phyloP scores from a whole-genome alignment of 305 asterid species.

The Solanum hybrid region DNA sequence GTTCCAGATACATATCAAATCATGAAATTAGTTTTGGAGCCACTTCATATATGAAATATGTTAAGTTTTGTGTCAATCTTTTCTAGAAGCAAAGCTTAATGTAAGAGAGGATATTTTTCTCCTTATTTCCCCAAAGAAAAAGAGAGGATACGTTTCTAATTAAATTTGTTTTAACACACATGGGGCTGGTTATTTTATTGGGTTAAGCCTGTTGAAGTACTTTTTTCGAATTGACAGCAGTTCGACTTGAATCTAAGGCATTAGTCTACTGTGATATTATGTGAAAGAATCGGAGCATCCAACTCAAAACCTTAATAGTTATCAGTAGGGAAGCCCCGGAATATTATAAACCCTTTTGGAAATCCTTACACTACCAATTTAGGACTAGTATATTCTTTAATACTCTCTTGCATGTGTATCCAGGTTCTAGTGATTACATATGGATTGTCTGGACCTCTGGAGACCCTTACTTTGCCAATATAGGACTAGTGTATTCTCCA shows the following conservation, averaged over 20 bases:
- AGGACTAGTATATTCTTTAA: neutral
- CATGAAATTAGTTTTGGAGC: neutral
- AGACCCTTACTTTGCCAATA: neutral
- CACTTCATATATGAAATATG: neutral
- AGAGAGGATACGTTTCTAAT: neutral
- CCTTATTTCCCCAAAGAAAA: neutral
- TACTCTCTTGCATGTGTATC: neutral
- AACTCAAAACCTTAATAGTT: neutral
- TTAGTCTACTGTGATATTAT: neutral
- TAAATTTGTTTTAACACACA: neutral
- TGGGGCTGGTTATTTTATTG: neutral
- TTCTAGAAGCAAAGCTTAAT: neutral
- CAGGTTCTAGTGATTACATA: neutral
- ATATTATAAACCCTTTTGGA: neutral
- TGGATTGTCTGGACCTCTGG: neutral
- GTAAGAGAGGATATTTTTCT: neutral
- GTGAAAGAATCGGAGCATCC: neutral
- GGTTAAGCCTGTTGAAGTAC: neutral
- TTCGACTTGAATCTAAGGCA: neutral
- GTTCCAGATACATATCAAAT: neutral
- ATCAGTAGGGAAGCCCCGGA: neutral
- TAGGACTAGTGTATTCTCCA: neutral
- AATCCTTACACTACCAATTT: neutral
- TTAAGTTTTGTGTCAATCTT: neutral
- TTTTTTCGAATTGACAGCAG: neutral